Percentiles rank a stretch among this genome's conserved stretches.
These are phyloP conservation scores for Gossypium trilobum DNA, from an alignment of 441 rosid genomes.

Conservation along the genomic window DNA sequence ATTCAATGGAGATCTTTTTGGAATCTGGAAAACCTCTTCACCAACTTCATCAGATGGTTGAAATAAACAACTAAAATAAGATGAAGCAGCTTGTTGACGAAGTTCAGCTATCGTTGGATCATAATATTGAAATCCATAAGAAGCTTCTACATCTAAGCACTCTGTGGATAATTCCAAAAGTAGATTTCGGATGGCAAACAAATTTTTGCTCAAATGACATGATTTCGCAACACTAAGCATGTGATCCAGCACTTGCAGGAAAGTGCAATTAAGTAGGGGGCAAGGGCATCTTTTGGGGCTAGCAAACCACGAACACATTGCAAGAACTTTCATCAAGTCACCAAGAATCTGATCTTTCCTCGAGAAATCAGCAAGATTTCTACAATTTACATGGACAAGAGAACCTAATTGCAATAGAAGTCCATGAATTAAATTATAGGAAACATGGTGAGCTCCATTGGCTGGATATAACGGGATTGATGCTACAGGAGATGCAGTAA, in stretches of 20 bases:
- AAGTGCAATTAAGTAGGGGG: slow-evolving; percentile 67
- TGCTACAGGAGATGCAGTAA: slow-evolving; percentile 14
- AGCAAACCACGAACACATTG: slow-evolving; percentile 62
- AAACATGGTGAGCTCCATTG: slow-evolving; percentile 24
- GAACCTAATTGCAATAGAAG: slow-evolving; percentile 67
- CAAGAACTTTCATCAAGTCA: slow-evolving; percentile 48
- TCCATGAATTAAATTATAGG: slow-evolving; percentile 77
- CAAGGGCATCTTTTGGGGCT: slow-evolving; percentile 62
- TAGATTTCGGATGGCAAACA: slow-evolving; percentile 36
- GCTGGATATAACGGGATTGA: slow-evolving; percentile 7
- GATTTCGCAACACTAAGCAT: slow-evolving; percentile 63
- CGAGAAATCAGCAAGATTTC: slow-evolving; percentile 59
- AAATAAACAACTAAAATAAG: slow-evolving; percentile 72
- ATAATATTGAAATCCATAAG: slow-evolving; percentile 47
- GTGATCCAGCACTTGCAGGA: slow-evolving; percentile 64
- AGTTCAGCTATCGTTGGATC: slow-evolving; percentile 80
- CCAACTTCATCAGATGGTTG: slow-evolving; percentile 47
- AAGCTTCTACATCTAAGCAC: slow-evolving; percentile 56
- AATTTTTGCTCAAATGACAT: slow-evolving; percentile 31
- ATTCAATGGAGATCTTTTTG: slow-evolving; percentile 23
- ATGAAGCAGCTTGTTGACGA: slow-evolving; percentile 65
- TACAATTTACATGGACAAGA: slow-evolving; percentile 75
- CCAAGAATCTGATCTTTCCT: slow-evolving; percentile 75
- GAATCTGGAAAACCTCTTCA: slow-evolving; percentile 32
- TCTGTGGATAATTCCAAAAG: slow-evolving; percentile 56